Evolutionary conservation across 2,329 filamentous ascomycete genomes (phyloP), one percentile per base, ranked within the genome.

Genomic region (Talaromyces funiculosus): DNA sequence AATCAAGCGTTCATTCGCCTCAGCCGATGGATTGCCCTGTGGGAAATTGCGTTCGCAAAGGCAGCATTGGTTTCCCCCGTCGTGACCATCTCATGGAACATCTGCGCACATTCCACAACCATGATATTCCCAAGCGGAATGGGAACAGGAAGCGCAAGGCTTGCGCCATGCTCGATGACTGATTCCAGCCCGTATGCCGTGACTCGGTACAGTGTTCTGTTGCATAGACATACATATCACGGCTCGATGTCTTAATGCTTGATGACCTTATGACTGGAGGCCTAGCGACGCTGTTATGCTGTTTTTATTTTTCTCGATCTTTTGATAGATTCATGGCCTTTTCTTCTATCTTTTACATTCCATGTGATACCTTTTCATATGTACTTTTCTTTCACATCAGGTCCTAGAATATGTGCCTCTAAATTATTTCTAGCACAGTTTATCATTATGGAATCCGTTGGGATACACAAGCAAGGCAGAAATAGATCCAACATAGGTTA

Each of bases 81-180:
- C 75, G 78, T 57, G 84, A 86, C 66, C 84, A 86, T 66, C 73
- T 84, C 42, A 76, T 76, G 40, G 84, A 86, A 66, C 84, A 86
- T 68, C 68, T 82, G 57, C 73, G 84, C 57, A 81, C 81, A 45
- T 83, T 80, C 62, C 84, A 86, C 67, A 77, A 80, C 59, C 69
- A 78, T 49, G 74, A 81, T 35, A 68, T 80, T 18, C 74, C 75
- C 2, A 77, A 78, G 67, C 74, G 75, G 1, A 20, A 10, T 16
- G 51, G 35, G 14, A 55, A 55, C 42, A 61, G 59, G 56, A 59
- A 42, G 37, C 57, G 57, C 45, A 59, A 40, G 22, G 18, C 40
- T 24, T 4, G 22, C n/a, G 8, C 53, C 29, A 33, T 33, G 29
- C 29, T 51, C 18, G 47, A 35, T n/a, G 9, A 33, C 47, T 54